A percentile compares a stretch with the other conserved stretches of the same genome.
These are phyloP conservation scores for Boletus bicolor DNA, from an alignment of 768 basidiomycete genomes.

Conservation along the genomic window DNA sequence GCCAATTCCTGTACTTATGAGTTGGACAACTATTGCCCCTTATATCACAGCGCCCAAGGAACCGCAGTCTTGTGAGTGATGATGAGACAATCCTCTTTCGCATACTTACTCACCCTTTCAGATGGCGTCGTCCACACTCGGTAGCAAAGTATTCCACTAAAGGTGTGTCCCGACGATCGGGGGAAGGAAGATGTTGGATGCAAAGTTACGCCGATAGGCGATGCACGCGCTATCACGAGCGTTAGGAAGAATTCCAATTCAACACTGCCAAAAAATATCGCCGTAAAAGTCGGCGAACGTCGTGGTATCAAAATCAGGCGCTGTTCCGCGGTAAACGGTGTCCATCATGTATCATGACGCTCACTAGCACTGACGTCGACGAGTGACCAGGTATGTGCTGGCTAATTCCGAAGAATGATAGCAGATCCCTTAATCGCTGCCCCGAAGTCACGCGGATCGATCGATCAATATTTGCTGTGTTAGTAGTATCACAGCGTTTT, in stretches of 20 bases:
- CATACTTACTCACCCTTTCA: background rate
- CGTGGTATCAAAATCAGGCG: background rate
- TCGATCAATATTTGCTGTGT: too few relatives aligned
- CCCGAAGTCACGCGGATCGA: too few relatives aligned
- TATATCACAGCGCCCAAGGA: too few relatives aligned
- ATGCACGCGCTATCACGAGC: background rate
- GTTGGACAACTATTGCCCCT: background rate
- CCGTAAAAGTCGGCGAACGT: background rate
- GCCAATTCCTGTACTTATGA: background rate
- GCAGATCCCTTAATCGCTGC: too few relatives aligned
- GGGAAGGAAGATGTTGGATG: background rate
- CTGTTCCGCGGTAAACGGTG: background rate
- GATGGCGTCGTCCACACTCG: background rate
- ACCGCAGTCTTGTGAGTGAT: too few relatives aligned
- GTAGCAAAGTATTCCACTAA: too few relatives aligned
- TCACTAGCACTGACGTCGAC: background rate
- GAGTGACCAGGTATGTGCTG: background rate
- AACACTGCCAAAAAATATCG: background rate
- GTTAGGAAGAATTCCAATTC: background rate
- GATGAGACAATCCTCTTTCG: background rate
- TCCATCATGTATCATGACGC: background rate
- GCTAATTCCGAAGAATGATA: too few relatives aligned
- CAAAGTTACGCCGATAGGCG: background rate
- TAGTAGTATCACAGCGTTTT: too few relatives aligned
- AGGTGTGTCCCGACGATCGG: background rate